Evolutionary conservation across 2,329 filamentous ascomycete genomes (phyloP).

Genomic region (Pseudopithomyces chartarum): DNA sequence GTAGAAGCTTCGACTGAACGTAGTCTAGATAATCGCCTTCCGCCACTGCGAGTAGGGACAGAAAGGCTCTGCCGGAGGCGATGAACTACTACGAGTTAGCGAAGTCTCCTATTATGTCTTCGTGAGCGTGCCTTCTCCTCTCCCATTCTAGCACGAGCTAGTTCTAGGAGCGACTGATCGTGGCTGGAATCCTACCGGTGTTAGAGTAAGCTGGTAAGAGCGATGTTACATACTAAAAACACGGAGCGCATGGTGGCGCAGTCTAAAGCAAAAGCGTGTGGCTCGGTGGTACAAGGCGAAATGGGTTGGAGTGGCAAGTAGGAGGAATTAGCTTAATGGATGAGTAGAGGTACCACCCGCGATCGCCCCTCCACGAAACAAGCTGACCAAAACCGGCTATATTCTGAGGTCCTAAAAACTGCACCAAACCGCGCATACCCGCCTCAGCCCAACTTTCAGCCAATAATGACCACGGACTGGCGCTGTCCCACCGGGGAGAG

Average conservation of each 20-base stretch:
- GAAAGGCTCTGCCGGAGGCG: constrained; percentile 9
- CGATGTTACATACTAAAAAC: constrained; percentile 3
- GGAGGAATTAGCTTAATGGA: too few relatives aligned
- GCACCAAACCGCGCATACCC: too few relatives aligned
- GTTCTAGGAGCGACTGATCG: constrained; percentile 3
- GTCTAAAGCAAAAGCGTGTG: neutral
- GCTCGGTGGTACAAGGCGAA: neutral
- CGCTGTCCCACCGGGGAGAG: too few relatives aligned
- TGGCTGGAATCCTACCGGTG: neutral
- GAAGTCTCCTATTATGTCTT: constrained; percentile 1
- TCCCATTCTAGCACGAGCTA: constrained; percentile 9
- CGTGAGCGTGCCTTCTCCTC: constrained; percentile 9
- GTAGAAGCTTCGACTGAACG: constrained; percentile 12
- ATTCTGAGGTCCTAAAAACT: too few relatives aligned
- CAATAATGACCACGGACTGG: too few relatives aligned
- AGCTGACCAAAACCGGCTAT: too few relatives aligned
- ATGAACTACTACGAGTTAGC: constrained; percentile 14
- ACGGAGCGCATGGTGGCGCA: neutral
- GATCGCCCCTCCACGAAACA: too few relatives aligned
- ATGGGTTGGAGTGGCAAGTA: too few relatives aligned
- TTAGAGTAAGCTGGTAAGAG: neutral
- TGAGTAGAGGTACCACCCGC: too few relatives aligned
- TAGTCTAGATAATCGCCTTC: constrained; percentile 13
- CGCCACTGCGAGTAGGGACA: constrained; percentile 11
- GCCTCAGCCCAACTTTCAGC: too few relatives aligned